Evolutionary conservation across 2,329 filamentous ascomycete genomes (phyloP).

Genomic region (Phyllosticta ampelicida): DNA sequence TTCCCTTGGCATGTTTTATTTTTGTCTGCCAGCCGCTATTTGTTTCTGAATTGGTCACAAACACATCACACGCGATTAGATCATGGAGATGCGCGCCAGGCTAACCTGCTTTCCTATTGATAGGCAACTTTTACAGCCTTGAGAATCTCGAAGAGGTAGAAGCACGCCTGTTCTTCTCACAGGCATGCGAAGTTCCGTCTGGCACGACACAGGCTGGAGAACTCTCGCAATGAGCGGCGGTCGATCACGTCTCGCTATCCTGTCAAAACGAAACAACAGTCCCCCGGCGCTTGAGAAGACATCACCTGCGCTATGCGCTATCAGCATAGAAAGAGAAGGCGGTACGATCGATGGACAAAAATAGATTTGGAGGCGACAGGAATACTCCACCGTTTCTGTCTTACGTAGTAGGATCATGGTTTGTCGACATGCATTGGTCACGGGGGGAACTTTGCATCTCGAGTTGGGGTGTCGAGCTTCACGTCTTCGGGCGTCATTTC

Average conservation of each 20-base stretch:
- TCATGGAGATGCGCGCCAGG: neutral
- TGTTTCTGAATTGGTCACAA: neutral
- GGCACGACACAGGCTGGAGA: neutral
- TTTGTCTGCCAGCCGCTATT: neutral
- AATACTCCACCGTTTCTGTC: neutral
- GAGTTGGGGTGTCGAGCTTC: neutral
- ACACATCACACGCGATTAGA: neutral
- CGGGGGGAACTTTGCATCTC: neutral
- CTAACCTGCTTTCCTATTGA: slow-evolving; percentile 3
- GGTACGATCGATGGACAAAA: neutral
- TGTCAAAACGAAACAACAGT: neutral
- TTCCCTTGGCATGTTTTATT: neutral
- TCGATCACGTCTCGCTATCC: neutral
- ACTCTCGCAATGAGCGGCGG: neutral
- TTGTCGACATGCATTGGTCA: neutral
- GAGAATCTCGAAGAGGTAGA: slow-evolving; percentile 62
- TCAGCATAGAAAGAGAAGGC: neutral
- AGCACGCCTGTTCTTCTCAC: slow-evolving; percentile 82
- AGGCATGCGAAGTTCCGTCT: slow-evolving; percentile 54
- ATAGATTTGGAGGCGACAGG: neutral
- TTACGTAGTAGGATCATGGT: neutral
- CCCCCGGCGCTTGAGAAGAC: neutral
- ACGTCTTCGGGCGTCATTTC: neutral
- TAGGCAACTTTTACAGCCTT: slow-evolving; percentile 92
- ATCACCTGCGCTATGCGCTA: neutral